A percentile compares a stretch with the other conserved stretches of the same genome.
These are phyloP conservation scores for Aspergillus quadrilineatus DNA, from an alignment of 2,329 filamentous ascomycete genomes.

Conservation along the genomic window DNA sequence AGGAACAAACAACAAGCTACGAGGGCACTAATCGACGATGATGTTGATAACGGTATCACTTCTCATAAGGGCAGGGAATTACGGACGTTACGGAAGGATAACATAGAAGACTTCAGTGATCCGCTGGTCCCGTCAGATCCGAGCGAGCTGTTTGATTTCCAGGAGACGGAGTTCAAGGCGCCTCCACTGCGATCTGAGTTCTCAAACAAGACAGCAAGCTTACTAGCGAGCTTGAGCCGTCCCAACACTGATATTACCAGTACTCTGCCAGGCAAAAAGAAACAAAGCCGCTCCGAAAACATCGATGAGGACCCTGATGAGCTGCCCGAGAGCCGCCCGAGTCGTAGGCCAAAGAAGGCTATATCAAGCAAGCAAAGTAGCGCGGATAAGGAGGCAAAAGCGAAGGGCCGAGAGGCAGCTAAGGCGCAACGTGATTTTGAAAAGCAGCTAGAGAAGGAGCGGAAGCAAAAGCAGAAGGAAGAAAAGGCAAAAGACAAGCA, in stretches of 20 bases:
- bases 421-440: constrained; percentile 54
- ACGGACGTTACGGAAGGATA: constrained; percentile 14
- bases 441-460: constrained; percentile 57
- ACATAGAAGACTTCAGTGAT: constrained; percentile 38
- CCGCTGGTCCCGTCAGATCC: constrained; percentile 27
- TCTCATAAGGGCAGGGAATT: background rate
- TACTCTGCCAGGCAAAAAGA: constrained; percentile 7
- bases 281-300: constrained; percentile 1
- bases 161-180: background rate
- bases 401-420: constrained; percentile 53
- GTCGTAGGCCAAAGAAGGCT: constrained; percentile 37
- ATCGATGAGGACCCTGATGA: constrained; percentile 22
- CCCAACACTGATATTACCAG: constrained; percentile 1
- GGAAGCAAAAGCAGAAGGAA: constrained; percentile 48
- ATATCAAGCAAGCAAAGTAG: constrained; percentile 26
- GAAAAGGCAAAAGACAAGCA: constrained; percentile 64
- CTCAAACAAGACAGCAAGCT: constrained; percentile 42
- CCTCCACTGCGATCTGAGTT: constrained; percentile 27
- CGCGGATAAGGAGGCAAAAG: constrained; percentile 46
- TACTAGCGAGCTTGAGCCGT: constrained; percentile 37
- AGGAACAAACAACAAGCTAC: constrained; percentile 16
- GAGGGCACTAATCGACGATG: constrained; percentile 35
- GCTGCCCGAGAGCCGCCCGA: constrained; percentile 46
- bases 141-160: constrained; percentile 23
- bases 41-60: constrained; percentile 7